Evolutionary conservation across 75 land plant genomes (phyloP), one percentile per base, ranked within the genome.

Genomic region (Sequoia sempervirens): DNA sequence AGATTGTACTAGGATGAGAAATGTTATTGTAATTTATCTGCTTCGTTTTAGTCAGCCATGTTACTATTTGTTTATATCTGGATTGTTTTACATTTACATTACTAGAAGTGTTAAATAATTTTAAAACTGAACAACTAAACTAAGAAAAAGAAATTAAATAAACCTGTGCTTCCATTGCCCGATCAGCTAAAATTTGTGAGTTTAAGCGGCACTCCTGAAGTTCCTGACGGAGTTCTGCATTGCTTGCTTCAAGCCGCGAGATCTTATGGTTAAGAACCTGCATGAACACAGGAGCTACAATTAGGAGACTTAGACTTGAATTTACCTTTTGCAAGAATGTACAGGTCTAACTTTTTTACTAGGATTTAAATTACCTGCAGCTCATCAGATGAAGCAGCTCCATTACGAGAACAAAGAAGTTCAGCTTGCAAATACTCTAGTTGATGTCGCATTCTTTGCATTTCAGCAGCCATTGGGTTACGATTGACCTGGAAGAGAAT

Each of bases 391-490:
- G 95, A 86, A 12, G 85, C 75, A 75, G 84, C 87, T 17, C 90
- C 91, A 70, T 91, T 89, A 50, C 94, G 92, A 80, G 81, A 91
- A 87, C 83, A 92, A 12, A 93, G 89, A 74, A 98, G 91, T 85
- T 98, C 99, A 78, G 99, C 89, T 69, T 96, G 99, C 81, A 96
- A 73, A 52, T 92, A 89, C 84, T 98, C 99, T 82, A 98, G 86
- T 85, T 95, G 96, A 61, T 91, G 91, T 12, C 99, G 85, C 97
- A 98, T 93, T 86, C 89, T 90, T 86, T 96, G 99, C 96, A 98
- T 87, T 69, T 98, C 93, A 85, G 97, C 99, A 50, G 92, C 90
- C 85, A 90, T 68, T 32, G 99, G 99, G 86, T 98, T 97, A 79
- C 99, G 95, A 75, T 98, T 98, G 73, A 98, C 89, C 99, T 98